Percentiles rank a stretch among this genome's conserved stretches.
phyloP scores from a whole-genome alignment of 2,329 filamentous ascomycete genomes.

The Alternaria atra region DNA sequence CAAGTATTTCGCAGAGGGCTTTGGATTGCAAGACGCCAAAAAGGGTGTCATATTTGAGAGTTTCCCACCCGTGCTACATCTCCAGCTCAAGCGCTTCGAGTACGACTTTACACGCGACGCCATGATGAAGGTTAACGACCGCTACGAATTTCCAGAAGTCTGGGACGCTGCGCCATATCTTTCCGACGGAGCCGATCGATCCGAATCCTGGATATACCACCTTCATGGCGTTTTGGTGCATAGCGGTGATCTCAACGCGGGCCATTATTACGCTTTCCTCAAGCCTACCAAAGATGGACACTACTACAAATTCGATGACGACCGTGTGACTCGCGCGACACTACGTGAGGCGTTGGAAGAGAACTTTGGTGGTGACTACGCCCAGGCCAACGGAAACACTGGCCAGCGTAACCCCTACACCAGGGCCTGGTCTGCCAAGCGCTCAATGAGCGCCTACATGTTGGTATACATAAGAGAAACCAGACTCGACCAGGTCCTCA shows the following conservation, averaged over 20 bases:
- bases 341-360: slow-evolving; percentile 92
- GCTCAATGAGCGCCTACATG: slow-evolving; percentile 94
- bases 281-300: slow-evolving; percentile 89
- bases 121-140: slow-evolving; percentile 98
- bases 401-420: slow-evolving; percentile 72
- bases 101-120: slow-evolving; percentile 96
- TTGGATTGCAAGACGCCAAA: slow-evolving; percentile 93
- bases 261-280: slow-evolving; percentile 97
- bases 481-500: slow-evolving; percentile 81
- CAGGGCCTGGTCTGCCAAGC: slow-evolving; percentile 69
- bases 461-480: slow-evolving; percentile 94
- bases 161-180: slow-evolving; percentile 89
- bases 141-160: slow-evolving; percentile 86
- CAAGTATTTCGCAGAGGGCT: slow-evolving; percentile 93
- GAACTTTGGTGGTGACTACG: slow-evolving; percentile 92
- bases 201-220: slow-evolving; percentile 90
- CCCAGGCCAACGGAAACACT: slow-evolving; percentile 64
- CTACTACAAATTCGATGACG: slow-evolving; percentile 98
- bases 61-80: slow-evolving; percentile 91
- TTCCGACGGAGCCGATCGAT: slow-evolving; percentile 83
- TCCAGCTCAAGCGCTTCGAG: slow-evolving; percentile 97
- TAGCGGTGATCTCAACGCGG: slow-evolving; percentile 94
- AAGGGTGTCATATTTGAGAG: slow-evolving; percentile 98
- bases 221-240: slow-evolving; percentile 95
- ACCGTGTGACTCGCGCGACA: slow-evolving; percentile 94